Conservation (phyloP, 495 filamentous ascomycete genomes). For the Trichoderma orchidacearum region DNA sequence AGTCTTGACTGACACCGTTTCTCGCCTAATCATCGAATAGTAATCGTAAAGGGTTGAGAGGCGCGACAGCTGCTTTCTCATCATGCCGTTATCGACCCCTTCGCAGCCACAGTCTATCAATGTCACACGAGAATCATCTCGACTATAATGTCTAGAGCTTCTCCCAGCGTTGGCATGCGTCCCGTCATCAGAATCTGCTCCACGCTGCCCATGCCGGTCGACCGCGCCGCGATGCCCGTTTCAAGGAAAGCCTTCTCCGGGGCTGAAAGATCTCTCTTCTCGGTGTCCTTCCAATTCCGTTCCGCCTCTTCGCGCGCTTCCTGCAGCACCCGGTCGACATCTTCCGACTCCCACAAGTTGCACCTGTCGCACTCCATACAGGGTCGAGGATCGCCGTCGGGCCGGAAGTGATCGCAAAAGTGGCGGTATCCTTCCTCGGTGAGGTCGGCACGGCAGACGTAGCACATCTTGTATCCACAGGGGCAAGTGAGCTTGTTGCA, state of each 20-base stretch:
- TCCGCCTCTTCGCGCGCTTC: conserved; percentile 71
- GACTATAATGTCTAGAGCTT: conserved; percentile 30
- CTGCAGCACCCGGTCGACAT: conserved; percentile 64
- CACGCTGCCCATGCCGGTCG: conserved; percentile 9
- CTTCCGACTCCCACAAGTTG: conserved; percentile 78
- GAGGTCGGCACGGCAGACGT: conserved; percentile 61
- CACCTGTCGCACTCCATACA: conserved; percentile 77
- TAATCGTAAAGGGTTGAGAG: background rate
- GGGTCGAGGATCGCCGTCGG: conserved; percentile 45
- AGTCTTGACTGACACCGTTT: too few species aligned
- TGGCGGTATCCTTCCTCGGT: conserved; percentile 64
- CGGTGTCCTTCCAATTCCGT: conserved; percentile 60
- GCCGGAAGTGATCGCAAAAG: conserved; percentile 94
- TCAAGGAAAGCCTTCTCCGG: conserved; percentile 34
- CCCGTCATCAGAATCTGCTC: conserved; percentile 12
- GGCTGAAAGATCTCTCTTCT: conserved; percentile 36
- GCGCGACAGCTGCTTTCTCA: too few species aligned
- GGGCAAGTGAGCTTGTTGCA: conserved; percentile 97
- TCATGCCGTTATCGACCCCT: background rate
- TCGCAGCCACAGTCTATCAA: background rate
- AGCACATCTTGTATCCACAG: conserved; percentile 98
- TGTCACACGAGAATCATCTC: conserved; percentile 17
- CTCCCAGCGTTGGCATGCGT: conserved; percentile 23
- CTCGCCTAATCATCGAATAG: background rate
- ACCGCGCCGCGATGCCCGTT: conserved; percentile 19